Base-by-base conservation (phyloP, 257 asterid species). In the Gentiana dahurica region DNA sequence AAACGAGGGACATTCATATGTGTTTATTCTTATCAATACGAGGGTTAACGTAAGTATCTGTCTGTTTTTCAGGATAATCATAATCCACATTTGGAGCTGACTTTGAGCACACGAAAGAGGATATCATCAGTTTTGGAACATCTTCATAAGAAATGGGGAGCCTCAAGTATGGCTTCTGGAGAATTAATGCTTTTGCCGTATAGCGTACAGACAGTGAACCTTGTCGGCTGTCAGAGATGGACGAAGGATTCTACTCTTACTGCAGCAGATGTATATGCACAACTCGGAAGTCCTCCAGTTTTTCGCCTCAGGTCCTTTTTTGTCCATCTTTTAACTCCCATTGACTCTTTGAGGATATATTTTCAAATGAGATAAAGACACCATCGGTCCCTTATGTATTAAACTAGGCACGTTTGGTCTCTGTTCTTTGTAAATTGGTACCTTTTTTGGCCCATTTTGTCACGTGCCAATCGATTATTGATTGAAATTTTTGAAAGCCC, bases 141-240 rank as follows among this genome's bases (percentile, higher is more conserved):
- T 78, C 94, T 92, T 58, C 73, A 80, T 67, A 90, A 89, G 65
- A 92, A 88, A 75, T 92, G 99, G 99, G 92, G 97, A 36, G 76
- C 66, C 65, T 71, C 94, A 33, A 81, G 71, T 67, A 49, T 67
- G 44, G 72, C 74, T 53, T 51, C 66, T 57, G 79, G 84, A 60
- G 95, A 92, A 41, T 73, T 92, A 58, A 75, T 80, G 71, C 94
- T 92, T 60, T 78, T 92, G 53, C 97, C 99, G 52, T 88, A 83
- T 72, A 76, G 77, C 82, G 85, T 79, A 35, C 81, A 77, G 49
- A 68, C 65, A 66, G 87, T 73, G 68, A 84, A 77, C 73, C 58
- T 76, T 69, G 72, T 68, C 69, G 95, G 78, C 53, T 80, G 69
- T 70, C 94, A 77, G 72, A 85, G 75, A 73, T 92, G 99, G 99